Evolutionary conservation across 805 yeast species (phyloP).

Genomic region (Monosporozyma unispora): DNA sequence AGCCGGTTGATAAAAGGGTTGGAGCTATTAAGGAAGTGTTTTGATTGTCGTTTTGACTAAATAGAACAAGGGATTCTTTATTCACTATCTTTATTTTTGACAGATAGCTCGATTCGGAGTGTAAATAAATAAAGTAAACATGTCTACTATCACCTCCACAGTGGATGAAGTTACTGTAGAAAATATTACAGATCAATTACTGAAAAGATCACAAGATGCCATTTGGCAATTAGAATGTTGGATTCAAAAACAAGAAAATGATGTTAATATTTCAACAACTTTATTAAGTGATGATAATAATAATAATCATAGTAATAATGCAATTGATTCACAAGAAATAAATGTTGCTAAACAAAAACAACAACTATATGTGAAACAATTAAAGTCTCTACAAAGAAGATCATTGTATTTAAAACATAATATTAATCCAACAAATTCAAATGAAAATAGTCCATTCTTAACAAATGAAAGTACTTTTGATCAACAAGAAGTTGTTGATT

Average conservation of each 20-base stretch:
- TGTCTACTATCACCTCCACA: not conserved
- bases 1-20: no score
- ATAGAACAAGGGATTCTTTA: no score
- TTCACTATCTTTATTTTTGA: no score
- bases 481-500: no score
- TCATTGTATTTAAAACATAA: not conserved
- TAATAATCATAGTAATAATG: not conserved
- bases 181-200: constrained; percentile 20
- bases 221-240: constrained; percentile 24
- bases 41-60: no score
- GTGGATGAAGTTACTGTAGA: constrained; percentile 7
- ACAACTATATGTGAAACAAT: not conserved
- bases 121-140: not conserved
- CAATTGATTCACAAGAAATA: not conserved
- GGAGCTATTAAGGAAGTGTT: no score
- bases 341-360: not conserved
- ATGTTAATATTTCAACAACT: not conserved
- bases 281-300: no score
- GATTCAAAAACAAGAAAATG: constrained; percentile 18
- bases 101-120: no score
- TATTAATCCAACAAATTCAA: not conserved
- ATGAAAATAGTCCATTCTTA: not conserved
- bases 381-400: not conserved
- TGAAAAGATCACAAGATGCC: constrained; percentile 26
- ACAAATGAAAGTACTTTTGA: not conserved